Evolutionary conservation across 768 basidiomycete genomes (phyloP).

Genomic region (Phanerodontia chrysosporium): DNA sequence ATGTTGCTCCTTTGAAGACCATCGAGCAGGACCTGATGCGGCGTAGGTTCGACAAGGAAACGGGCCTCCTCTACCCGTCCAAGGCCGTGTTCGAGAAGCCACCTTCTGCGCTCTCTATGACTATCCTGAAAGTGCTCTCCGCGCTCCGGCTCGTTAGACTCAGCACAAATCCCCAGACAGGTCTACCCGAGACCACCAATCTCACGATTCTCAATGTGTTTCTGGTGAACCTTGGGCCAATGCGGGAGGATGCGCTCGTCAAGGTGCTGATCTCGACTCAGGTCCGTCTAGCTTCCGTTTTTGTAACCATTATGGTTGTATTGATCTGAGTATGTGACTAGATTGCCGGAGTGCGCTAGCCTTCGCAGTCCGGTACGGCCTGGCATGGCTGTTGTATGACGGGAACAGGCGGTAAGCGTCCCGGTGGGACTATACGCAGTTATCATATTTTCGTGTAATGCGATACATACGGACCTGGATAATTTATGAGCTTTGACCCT

Average conservation of each 20-base stretch:
- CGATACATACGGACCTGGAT: background rate
- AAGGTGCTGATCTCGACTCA: conserved; percentile 71
- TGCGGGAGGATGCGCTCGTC: conserved; percentile 80
- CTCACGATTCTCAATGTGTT: conserved; percentile 89
- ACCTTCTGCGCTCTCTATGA: conserved; percentile 48
- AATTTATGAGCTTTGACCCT: too few relatives aligned
- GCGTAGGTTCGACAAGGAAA: conserved; percentile 66
- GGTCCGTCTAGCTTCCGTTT: conserved; percentile 34
- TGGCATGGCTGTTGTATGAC: conserved; percentile 87
- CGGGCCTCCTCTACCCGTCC: conserved; percentile 78
- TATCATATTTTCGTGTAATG: background rate
- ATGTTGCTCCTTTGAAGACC: conserved; percentile 19
- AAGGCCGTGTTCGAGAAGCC: conserved; percentile 55
- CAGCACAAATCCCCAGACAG: conserved; percentile 47
- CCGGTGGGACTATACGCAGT: background rate
- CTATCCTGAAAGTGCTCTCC: conserved; percentile 58
- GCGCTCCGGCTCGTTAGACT: conserved; percentile 65
- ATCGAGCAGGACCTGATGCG: background rate
- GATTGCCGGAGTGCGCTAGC: conserved; percentile 76
- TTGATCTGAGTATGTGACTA: too few relatives aligned
- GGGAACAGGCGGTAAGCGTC: conserved; percentile 70
- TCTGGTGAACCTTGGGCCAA: conserved; percentile 74
- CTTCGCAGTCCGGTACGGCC: conserved; percentile 85
- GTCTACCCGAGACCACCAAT: conserved; percentile 71
- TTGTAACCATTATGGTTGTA: too few relatives aligned